A percentile compares a stretch with the other conserved stretches of the same genome.
These are phyloP conservation scores for Narthecium ossifragum DNA, from an alignment of 106 monocot species.

Conservation along the genomic window DNA sequence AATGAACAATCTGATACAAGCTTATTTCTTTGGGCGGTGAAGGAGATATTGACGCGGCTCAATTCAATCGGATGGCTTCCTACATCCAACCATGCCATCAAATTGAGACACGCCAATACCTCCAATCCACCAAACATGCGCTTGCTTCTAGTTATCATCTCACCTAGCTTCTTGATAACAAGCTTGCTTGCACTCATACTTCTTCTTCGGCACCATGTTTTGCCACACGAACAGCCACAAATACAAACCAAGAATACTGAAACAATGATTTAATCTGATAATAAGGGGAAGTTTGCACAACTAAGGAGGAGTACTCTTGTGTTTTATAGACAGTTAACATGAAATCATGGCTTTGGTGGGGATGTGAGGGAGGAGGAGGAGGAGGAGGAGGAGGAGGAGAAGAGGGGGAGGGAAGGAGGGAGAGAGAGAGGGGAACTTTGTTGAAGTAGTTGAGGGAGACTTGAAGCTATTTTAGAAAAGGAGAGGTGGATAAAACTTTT, in stretches of 20 bases:
- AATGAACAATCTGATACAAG: no score
- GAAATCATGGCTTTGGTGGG: no score
- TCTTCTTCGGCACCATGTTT: background rate
- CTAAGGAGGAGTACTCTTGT: no score
- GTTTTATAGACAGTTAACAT: no score
- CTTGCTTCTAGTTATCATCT: background rate
- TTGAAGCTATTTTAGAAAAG: background rate
- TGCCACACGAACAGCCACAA: no score
- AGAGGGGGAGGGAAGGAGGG: background rate
- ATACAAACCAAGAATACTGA: no score
- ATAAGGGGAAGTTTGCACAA: no score
- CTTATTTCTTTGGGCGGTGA: no score
- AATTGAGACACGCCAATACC: slow-evolving; percentile 30
- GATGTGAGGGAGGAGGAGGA: no score
- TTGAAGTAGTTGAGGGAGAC: no score
- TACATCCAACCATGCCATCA: slow-evolving; percentile 13
- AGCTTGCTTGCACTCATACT: background rate
- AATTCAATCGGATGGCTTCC: slow-evolving; percentile 18
- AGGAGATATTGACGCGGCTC: slow-evolving; percentile 33
- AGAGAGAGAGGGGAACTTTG: background rate
- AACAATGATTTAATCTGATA: no score
- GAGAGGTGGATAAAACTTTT: background rate
- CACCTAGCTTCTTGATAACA: background rate
- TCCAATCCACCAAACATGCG: slow-evolving; percentile 1
- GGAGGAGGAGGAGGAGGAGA: background rate